Conservation (phyloP, 2,329 filamentous ascomycete genomes). For the Alternaria sp. region DNA sequence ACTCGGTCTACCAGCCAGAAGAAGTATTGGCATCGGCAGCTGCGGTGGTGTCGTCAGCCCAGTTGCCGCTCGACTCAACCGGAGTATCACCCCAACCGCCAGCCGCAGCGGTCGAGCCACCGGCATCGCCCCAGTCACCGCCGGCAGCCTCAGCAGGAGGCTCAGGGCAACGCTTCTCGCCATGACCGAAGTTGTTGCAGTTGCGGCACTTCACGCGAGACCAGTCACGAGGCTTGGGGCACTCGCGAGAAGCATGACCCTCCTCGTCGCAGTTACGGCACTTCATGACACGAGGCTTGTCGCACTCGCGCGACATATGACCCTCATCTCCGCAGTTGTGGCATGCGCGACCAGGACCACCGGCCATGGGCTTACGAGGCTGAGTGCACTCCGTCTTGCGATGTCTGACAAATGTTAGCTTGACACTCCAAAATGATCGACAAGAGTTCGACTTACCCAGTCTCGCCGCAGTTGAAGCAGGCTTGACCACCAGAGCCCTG, state of each 20-base stretch:
- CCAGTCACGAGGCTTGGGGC: conserved; percentile 56
- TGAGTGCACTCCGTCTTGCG: conserved; percentile 36
- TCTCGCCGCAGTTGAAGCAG: conserved; percentile 41
- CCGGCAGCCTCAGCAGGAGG: conserved; percentile 32
- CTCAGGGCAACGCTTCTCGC: conserved; percentile 49
- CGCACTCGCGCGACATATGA: conserved; percentile 36
- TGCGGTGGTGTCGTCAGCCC: conserved; percentile 22
- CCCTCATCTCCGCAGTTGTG: conserved; percentile 38
- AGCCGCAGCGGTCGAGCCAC: conserved; percentile 19
- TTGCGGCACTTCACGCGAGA: conserved; percentile 65
- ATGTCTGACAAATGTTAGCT: conserved; percentile 16
- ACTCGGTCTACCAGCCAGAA: conserved; percentile 14
- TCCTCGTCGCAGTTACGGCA: conserved; percentile 69
- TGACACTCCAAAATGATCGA: background rate
- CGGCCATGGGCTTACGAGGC: conserved; percentile 18
- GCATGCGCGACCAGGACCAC: conserved; percentile 28
- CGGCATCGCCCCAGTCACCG: conserved; percentile 31
- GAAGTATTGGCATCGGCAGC: conserved; percentile 9
- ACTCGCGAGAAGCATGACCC: conserved; percentile 55
- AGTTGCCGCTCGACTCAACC: conserved; percentile 17
- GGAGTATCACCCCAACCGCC: conserved; percentile 30
- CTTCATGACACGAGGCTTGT: conserved; percentile 40
- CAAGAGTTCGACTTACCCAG: conserved; percentile 18
- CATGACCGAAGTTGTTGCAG: conserved; percentile 57
- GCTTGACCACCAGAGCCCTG: conserved; percentile 18